Evolutionary conservation across 495 filamentous ascomycete genomes (phyloP), one percentile per base, ranked within the genome.

Genomic region (Aspergillus ostianus): DNA sequence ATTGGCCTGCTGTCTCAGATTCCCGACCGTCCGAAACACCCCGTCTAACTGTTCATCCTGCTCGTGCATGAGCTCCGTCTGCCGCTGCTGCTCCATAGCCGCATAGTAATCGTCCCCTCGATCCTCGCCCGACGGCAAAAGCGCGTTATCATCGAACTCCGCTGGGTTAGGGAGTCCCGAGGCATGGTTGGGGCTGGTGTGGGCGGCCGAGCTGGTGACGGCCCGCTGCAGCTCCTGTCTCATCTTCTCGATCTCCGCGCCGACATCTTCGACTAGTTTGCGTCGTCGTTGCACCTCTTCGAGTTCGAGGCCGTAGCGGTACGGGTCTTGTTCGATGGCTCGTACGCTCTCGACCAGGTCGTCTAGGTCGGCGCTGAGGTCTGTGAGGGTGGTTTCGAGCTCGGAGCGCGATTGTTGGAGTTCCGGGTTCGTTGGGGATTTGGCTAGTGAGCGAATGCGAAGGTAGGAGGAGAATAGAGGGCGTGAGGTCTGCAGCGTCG

Each of bases 401-500:
- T 98, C 95, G 9, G 81, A 66, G 57, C 90, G 89, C 29, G 95
- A 86, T 71, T 95, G 89, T 51, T 84, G 77, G 44, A 98, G 88
- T 72, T 98, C 95, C 29, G 93, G 95, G 56, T 90, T 91, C 53
- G 75, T 75, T 45, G 85, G 78, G 6, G 82, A 87, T 59, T 85
- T 82, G 58, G 88, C 81, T 17, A 95, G 85, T 18, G 92, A 91
- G 67, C 92, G 91, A 77, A 98, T 98, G 70, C 94, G 94, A 46
- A 96, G 86, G 82, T 96, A 98, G 46, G 92, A 97, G 62, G 89
- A 87, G 82, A 97, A 97, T 57, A 96, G 87, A 30, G 91, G 84
- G 13, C 93, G 87, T 59, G 90, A 89, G 49, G 82, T 83, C 66
- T 87, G 83, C 47, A 98, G 87, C 51, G 91, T 87, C 55, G 86